Conservation (phyloP, 176 grass and related monocot species). For the Zoysia japonica region DNA sequence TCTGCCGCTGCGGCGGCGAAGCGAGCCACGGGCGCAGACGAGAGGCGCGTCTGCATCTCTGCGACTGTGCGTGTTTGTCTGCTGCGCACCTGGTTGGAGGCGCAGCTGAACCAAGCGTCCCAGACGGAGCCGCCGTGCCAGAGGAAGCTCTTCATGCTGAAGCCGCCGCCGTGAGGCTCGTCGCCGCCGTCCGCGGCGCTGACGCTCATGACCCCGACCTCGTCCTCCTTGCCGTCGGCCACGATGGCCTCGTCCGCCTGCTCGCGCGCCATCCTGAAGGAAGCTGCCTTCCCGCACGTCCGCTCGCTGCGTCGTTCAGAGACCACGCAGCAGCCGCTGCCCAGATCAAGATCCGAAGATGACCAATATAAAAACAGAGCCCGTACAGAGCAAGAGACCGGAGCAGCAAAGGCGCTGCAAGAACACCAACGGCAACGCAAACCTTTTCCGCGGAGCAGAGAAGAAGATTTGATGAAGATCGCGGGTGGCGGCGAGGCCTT, state of each 20-base stretch:
- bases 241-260: slow-evolving; percentile 73
- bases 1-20: not conserved
- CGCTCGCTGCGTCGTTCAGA: slow-evolving; percentile 21
- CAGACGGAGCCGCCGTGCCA: slow-evolving; percentile 99
- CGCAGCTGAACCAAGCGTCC: slow-evolving; percentile 99
- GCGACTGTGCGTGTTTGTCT: not conserved
- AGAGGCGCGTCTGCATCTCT: too few relatives aligned
- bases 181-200: slow-evolving; percentile 45
- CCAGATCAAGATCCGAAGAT: slow-evolving; percentile 55
- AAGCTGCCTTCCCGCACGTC: not conserved
- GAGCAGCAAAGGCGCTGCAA: not conserved
- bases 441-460: slow-evolving; percentile 23
- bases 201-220: slow-evolving; percentile 61
- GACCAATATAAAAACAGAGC: not conserved
- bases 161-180: slow-evolving; percentile 43
- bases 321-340: slow-evolving; percentile 3
- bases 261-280: slow-evolving; percentile 57
- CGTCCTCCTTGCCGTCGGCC: slow-evolving; percentile 70
- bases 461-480: slow-evolving; percentile 39
- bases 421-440: slow-evolving; percentile 16
- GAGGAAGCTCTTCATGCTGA: slow-evolving; percentile 62
- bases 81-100: slow-evolving; percentile 84
- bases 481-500: slow-evolving; percentile 3
- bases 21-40: not conserved
- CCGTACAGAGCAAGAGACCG: slow-evolving; percentile 32